phyloP scores from a whole-genome alignment of 1,284 basidiomycete species.

The Phellopilus nigrolimitatus region DNA sequence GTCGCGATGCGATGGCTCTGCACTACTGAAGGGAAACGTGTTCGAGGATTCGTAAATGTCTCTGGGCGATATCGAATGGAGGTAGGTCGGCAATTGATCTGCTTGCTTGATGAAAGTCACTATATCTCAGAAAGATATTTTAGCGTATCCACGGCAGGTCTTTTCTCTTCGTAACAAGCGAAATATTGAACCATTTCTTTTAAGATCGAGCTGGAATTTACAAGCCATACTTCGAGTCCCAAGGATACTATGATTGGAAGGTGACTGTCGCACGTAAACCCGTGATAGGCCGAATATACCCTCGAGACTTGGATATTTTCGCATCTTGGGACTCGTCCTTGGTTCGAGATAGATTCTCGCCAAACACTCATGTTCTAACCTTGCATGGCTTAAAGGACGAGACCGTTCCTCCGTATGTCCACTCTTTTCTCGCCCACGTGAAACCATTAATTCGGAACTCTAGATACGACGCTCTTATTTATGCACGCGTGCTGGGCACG shows the following conservation, averaged over 20 bases:
- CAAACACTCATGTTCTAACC: constrained; percentile 54
- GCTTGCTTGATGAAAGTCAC: constrained; percentile 18
- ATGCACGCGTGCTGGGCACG: constrained; percentile 52
- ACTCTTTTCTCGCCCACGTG: background rate
- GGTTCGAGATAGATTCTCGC: constrained; percentile 62
- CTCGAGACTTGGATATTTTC: constrained; percentile 55
- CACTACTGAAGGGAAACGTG: constrained; percentile 46
- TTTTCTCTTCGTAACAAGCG: background rate
- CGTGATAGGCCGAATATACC: constrained; percentile 46
- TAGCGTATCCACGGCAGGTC: constrained; percentile 45
- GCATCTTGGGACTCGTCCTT: constrained; percentile 56
- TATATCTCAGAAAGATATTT: constrained; percentile 7
- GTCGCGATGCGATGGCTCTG: constrained; percentile 63
- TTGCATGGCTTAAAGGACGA: constrained; percentile 63
- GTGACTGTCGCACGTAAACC: constrained; percentile 57
- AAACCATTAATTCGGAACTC: background rate
- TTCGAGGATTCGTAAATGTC: constrained; percentile 62
- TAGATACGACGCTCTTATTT: constrained; percentile 69
- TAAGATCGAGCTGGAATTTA: constrained; percentile 36
- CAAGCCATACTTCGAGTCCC: constrained; percentile 43
- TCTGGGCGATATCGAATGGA: constrained; percentile 71
- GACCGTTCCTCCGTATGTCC: constrained; percentile 60
- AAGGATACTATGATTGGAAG: constrained; percentile 56
- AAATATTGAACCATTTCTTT: no score
- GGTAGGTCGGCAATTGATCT: constrained; percentile 37